Conservation (phyloP, 805 yeast species). For the Starmerella vaccinii region DNA sequence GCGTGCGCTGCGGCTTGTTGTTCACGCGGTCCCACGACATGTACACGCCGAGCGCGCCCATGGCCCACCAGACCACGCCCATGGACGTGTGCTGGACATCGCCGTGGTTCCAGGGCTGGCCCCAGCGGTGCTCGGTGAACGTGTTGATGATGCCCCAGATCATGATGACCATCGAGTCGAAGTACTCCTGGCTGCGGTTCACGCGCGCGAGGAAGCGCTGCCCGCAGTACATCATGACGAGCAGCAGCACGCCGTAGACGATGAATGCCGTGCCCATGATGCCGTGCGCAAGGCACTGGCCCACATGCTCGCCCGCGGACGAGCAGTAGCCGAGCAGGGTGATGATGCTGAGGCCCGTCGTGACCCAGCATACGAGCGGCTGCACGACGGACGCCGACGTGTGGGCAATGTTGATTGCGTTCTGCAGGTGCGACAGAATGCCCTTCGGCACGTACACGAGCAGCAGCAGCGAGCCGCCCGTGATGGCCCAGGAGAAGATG, state of each 20-base stretch:
- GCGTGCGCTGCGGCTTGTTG: constrained; percentile 45
- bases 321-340: constrained; percentile 83
- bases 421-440: constrained; percentile 29
- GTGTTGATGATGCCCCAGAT: constrained; percentile 90
- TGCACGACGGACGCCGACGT: constrained; percentile 29
- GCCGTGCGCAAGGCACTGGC: constrained; percentile 95
- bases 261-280: constrained; percentile 91
- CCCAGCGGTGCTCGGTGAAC: constrained; percentile 96
- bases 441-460: constrained; percentile 33
- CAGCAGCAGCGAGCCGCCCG: constrained; percentile 32
- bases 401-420: constrained; percentile 28
- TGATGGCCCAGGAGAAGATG: constrained; percentile 28
- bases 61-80: constrained; percentile 96
- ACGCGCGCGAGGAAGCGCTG: constrained; percentile 41
- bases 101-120: constrained; percentile 84
- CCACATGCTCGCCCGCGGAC: constrained; percentile 53
- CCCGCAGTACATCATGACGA: constrained; percentile 59
- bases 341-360: constrained; percentile 68
- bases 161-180: constrained; percentile 70
- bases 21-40: constrained; percentile 50
- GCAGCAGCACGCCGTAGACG: constrained; percentile 61
- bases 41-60: constrained; percentile 77
- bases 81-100: constrained; percentile 92
- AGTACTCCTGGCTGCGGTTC: constrained; percentile 67
- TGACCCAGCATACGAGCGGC: constrained; percentile 59